Conservation (phyloP, 2,329 filamentous ascomycete genomes). For the Camptophora hylomeconis region DNA sequence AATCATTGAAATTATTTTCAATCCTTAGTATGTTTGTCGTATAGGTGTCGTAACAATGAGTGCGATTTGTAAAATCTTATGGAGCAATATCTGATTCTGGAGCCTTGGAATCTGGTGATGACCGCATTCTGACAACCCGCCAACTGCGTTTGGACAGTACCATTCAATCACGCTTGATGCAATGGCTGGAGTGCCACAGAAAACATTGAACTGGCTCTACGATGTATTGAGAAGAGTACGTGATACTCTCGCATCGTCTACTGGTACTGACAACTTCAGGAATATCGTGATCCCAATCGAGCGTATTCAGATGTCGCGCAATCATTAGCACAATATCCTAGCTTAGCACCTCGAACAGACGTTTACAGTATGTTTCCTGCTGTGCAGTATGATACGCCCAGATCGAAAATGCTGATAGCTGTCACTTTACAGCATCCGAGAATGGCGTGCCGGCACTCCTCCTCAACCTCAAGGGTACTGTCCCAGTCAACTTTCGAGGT, state of each 20-base stretch:
- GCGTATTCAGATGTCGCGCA: conserved; percentile 87
- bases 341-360: conserved; percentile 69
- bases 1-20: no score
- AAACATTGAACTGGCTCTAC: conserved; percentile 90
- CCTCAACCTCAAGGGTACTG: conserved; percentile 70
- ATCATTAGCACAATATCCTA: conserved; percentile 64
- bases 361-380: conserved; percentile 65
- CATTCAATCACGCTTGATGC: no score
- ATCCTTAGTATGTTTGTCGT: no score
- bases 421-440: conserved; percentile 55
- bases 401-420: conserved; percentile 6
- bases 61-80: no score
- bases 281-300: conserved; percentile 85
- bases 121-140: no score
- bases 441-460: conserved; percentile 78
- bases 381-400: not conserved
- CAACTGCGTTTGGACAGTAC: no score
- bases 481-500: conserved; percentile 85
- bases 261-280: conserved; percentile 38
- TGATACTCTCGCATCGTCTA: not conserved
- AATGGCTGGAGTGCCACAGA: conserved; percentile 64
- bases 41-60: no score
- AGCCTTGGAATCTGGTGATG: no score
- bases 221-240: conserved; percentile 67
- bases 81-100: no score